Base-by-base conservation (phyloP, 139 green algal species). In the Chlorella sp. region DNA sequence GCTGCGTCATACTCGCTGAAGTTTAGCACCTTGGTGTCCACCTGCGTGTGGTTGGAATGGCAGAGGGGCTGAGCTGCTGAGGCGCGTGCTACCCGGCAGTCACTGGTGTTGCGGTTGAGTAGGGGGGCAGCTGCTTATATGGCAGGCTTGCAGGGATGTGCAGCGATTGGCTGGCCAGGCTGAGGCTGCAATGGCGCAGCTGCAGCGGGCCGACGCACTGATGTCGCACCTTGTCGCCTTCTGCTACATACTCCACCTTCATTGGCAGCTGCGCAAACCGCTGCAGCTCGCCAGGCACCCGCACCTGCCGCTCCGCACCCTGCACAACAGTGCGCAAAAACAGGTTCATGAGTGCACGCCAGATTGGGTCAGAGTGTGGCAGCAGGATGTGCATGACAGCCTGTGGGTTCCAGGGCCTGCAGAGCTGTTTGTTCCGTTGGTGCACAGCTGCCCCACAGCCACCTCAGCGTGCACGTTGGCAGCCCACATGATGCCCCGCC, bases 191-290 rank as follows among this genome's bases (percentile, higher is more conserved):
- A n/a, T n/a, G n/a, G n/a, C n/a, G n/a, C n/a, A n/a, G n/a, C n/a
- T n/a, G n/a, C n/a, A n/a, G n/a, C n/a, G n/a, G n/a, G n/a, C n/a
- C n/a, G n/a, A n/a, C n/a, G n/a, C n/a, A n/a, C n/a, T n/a, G n/a
- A n/a, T n/a, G n/a, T n/a, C 65, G 9, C 72, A 78, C 72, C 72
- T 78, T 78, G 72, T 70, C 76, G 6, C 44, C 76, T 28, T 82
- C 48, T n/a, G 32, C 24, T 22, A 62, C 44, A 51, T 75, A 90
- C 76, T 88, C 76, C 5, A 96, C 92, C 36, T 70, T 56, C 87
- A 96, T 91, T 9, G 93, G 92, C 69, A 96, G 82, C 32, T 85
- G 72, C 16, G 32, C 73, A 80, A 95, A 94, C 8, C 91, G 85
- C 26, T 73, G 38, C 36, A 94, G 86, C 56, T 95, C 92, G 4